A percentile compares a stretch with the other conserved stretches of the same genome.
Evolutionary conservation across 2,329 filamentous ascomycete species (phyloP).

Genomic region (Monilinia polystroma): DNA sequence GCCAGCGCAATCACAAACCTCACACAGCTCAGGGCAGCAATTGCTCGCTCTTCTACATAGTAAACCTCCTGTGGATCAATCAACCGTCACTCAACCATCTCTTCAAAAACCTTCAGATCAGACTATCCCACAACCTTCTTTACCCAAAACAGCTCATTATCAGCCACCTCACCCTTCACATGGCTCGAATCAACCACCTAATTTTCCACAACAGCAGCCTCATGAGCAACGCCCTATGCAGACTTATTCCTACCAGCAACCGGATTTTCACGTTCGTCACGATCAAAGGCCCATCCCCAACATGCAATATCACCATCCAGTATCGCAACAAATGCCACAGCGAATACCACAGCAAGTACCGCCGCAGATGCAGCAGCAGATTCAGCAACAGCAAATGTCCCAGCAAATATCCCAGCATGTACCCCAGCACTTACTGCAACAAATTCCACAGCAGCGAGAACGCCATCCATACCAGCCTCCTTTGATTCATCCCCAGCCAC

Average conservation of each 20-base stretch:
- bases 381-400: conserved; percentile 29
- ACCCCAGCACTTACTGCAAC: conserved; percentile 22
- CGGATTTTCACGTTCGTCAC: conserved; percentile 26
- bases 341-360: conserved; percentile 23
- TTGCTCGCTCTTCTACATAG: conserved; percentile 55
- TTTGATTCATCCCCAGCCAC: conserved; percentile 41
- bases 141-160: conserved; percentile 59
- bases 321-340: conserved; percentile 24
- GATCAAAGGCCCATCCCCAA: conserved; percentile 12
- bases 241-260: conserved; percentile 34
- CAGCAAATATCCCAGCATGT: neutral
- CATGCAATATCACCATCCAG: conserved; percentile 15
- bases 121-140: conserved; percentile 48
- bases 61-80: conserved; percentile 30
- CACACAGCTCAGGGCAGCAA: conserved; percentile 44
- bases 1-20: conserved; percentile 24
- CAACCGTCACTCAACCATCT: conserved; percentile 34
- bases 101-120: conserved; percentile 58
- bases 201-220: conserved; percentile 46
- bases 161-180: conserved; percentile 53
- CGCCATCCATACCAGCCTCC: conserved; percentile 38
- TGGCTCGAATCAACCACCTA: conserved; percentile 47
- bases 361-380: conserved; percentile 22
- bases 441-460: conserved; percentile 31
- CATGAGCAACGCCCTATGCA: conserved; percentile 20